Percentiles rank a stretch among this genome's conserved stretches.
Evolutionary conservation across 768 basidiomycete species (phyloP).

Genomic region (Rhizopogon sp.): DNA sequence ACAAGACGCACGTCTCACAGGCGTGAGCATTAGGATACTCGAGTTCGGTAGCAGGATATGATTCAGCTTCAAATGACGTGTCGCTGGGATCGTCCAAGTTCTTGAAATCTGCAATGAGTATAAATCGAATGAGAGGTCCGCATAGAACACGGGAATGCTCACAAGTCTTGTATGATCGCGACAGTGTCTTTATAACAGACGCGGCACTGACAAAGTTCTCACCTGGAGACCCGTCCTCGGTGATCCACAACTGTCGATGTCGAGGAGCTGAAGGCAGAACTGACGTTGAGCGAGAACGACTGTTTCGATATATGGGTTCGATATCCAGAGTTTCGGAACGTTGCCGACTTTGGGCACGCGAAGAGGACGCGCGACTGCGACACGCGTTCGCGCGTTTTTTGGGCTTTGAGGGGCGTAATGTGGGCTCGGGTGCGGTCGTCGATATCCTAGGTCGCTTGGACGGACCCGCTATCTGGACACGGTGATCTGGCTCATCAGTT

Average conservation of each 20-base stretch:
- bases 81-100: conserved; percentile 63
- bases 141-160: conserved; percentile 21
- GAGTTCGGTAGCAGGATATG: conserved; percentile 63
- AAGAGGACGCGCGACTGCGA: conserved; percentile 25
- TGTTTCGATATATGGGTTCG: conserved; percentile 49
- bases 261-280: conserved; percentile 30
- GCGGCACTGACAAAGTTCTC: conserved; percentile 57
- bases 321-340: conserved; percentile 37
- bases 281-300: conserved; percentile 65
- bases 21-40: conserved; percentile 75
- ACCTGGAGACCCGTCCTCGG: conserved; percentile 50
- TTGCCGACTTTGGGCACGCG: conserved; percentile 42
- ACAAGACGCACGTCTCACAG: conserved; percentile 51
- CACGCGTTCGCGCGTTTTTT: conserved; percentile 19
- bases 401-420: conserved; percentile 14
- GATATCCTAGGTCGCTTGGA: neutral
- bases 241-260: conserved; percentile 43
- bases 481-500: conserved; percentile 17
- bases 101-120: conserved; percentile 50
- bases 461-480: conserved; percentile 3
- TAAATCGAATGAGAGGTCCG: conserved; percentile 7
- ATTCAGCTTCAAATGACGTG: conserved; percentile 55
- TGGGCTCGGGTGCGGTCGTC: neutral
- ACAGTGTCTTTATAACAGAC: conserved; percentile 52
- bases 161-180: conserved; percentile 71